These are phyloP conservation scores for Talaromyces islandicus DNA, from an alignment of 2,329 filamentous ascomycete species.

Conservation along the genomic window DNA sequence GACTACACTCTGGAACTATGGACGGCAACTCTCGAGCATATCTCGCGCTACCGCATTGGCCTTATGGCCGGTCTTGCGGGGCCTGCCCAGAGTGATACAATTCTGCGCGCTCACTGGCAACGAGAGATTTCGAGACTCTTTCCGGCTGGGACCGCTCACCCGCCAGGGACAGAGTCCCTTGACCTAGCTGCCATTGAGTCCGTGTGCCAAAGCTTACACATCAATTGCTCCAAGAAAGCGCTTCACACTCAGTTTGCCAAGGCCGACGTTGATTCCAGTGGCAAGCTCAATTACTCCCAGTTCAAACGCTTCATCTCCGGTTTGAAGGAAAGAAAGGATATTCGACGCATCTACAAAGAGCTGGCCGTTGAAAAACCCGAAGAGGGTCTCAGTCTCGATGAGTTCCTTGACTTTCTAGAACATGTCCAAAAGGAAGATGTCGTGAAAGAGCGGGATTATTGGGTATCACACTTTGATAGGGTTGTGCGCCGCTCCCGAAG, in stretches of 20 bases:
- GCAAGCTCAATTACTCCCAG: constrained; percentile 67
- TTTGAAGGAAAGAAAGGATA: constrained; percentile 78
- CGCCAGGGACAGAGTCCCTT: constrained; percentile 62
- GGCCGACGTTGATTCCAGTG: constrained; percentile 60
- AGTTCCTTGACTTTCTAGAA: constrained; percentile 71
- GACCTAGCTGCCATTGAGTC: constrained; percentile 73
- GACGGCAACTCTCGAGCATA: constrained; percentile 76
- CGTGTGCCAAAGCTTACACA: constrained; percentile 83
- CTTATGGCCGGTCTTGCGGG: constrained; percentile 85
- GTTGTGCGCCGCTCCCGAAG: constrained; percentile 57
- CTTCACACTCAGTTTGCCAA: constrained; percentile 68
- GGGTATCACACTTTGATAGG: constrained; percentile 67
- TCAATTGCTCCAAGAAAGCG: constrained; percentile 74
- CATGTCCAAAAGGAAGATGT: constrained; percentile 72
- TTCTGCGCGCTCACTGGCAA: constrained; percentile 78
- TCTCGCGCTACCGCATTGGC: constrained; percentile 79
- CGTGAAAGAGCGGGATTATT: constrained; percentile 57
- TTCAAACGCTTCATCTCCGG: constrained; percentile 79
- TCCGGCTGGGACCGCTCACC: constrained; percentile 27
- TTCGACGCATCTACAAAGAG: constrained; percentile 65
- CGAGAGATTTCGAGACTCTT: constrained; percentile 71
- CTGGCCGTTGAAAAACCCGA: constrained; percentile 53
- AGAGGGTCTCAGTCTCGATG: constrained; percentile 60
- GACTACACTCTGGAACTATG: constrained; percentile 68
- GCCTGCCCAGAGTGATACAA: constrained; percentile 67